A percentile compares a stretch with the other conserved stretches of the same genome.
These are phyloP conservation scores for Cercospora sp. DNA, from an alignment of 2,329 filamentous ascomycete species.

Conservation along the genomic window DNA sequence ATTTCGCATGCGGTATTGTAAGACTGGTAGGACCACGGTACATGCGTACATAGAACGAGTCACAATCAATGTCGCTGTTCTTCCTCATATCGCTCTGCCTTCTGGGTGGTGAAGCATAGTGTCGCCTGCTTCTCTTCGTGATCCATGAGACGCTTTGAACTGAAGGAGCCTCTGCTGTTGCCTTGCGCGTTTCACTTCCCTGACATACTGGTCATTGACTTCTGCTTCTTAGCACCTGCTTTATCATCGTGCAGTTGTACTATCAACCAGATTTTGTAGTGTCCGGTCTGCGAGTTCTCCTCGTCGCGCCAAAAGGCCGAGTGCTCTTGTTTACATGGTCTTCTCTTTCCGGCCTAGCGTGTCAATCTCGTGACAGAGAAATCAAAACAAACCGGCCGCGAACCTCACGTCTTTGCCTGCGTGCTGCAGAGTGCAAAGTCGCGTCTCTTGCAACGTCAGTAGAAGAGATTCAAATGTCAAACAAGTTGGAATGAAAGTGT, in stretches of 20 bases:
- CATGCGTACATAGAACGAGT: neutral
- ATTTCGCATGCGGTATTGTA: neutral
- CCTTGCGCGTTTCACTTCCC: neutral
- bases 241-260: neutral
- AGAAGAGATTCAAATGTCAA: neutral
- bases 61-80: neutral
- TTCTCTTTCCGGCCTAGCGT: slow-evolving; percentile 8
- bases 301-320: too few species aligned
- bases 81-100: neutral
- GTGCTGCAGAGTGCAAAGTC: slow-evolving; percentile 1
- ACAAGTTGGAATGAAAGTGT: neutral
- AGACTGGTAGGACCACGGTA: too few species aligned
- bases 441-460: neutral
- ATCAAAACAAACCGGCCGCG: slow-evolving; percentile 13
- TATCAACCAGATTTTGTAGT: neutral
- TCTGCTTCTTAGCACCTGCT: too few species aligned
- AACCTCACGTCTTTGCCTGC: slow-evolving; percentile 10
- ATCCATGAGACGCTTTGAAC: neutral
- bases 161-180: neutral
- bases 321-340: neutral
- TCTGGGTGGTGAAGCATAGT: neutral
- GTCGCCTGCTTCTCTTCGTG: neutral
- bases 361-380: slow-evolving; percentile 14
- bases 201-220: neutral
- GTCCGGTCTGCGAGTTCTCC: neutral